Base-by-base conservation (phyloP, 208 protist genomes). In the Porcisia deanei region DNA sequence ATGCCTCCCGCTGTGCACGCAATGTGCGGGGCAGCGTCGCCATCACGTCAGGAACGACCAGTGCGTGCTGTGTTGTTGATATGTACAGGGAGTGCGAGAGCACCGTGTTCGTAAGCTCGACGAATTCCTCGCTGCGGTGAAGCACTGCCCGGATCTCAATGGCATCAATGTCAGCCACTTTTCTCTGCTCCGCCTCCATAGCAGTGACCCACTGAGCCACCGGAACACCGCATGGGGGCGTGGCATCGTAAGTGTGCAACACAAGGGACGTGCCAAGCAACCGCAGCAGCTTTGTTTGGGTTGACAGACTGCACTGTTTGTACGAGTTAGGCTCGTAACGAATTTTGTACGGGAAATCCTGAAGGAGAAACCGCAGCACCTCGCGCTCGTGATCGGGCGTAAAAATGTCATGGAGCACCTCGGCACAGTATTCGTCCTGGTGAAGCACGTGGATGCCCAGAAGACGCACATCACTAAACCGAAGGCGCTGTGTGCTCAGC, bases 191-290 rank as follows among this genome's bases (percentile, higher is more conserved):
- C 0, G 49, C 71, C 0, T 45, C 57, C n/a, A 52, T 45, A 2
- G 71, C 25, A 1, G 66, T 18, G 3, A 72, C 68, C 78, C 78
- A 82, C 60, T 41, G 41, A 14, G 59, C 57, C 2, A 73, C 63
- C 6, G 73, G 69, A 2, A 77, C 58, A 53, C 78, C 68, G 30
- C 67, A 70, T 20, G 68, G 68, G 37, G 59, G 12, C 4, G 73
- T 25, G 8, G 34, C 45, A 34, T 90, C 84, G 86, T 94, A 94
- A 61, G 71, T 75, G 60, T 82, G 78, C 52, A 94, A 88, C 7
- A 96, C 53, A 34, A 94, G 73, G 1, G 92, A 94, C 59, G 80
- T 94, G 59, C 85, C 82, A 34, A 96, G 84, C 85, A 89, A 94
- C 85, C 91, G 90, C 39, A 95, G 81, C 34, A 93, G 78, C 60